A percentile compares a stretch with the other conserved stretches of the same genome.
Evolutionary conservation across 805 yeast species (phyloP).

Genomic region (Tetrapisispora fleetii): DNA sequence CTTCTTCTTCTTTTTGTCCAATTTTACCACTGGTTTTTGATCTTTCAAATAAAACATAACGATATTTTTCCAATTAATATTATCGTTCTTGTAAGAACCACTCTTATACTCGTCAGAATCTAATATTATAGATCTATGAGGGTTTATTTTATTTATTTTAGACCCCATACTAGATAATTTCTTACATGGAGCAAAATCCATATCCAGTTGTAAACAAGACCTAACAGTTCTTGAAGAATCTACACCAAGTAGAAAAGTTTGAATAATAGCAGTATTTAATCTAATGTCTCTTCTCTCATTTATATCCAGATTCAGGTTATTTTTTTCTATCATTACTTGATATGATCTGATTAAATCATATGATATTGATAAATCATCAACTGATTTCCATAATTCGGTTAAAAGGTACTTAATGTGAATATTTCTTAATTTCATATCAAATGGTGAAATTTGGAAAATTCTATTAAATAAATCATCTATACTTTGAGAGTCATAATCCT

Average conservation of each 20-base stretch:
- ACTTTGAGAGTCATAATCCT: conserved; percentile 13
- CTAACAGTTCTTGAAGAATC: conserved; percentile 43
- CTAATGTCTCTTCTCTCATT: conserved; percentile 22
- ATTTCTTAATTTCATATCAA: conserved; percentile 29
- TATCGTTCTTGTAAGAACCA: not conserved
- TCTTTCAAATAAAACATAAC: conserved; percentile 36
- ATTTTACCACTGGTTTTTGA: conserved; percentile 31
- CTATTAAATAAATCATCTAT: conserved; percentile 26
- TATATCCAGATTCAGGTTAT: conserved; percentile 17
- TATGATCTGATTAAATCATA: conserved; percentile 14
- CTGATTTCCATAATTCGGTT: conserved; percentile 17
- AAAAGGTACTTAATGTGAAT: conserved; percentile 14
- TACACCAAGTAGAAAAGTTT: conserved; percentile 43
- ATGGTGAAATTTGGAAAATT: conserved; percentile 36
- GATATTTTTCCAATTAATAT: conserved; percentile 25
- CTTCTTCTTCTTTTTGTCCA: conserved; percentile 2
- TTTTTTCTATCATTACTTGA: conserved; percentile 22
- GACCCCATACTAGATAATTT: conserved; percentile 43
- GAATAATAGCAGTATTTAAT: conserved; percentile 29
- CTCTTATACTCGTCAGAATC: conserved; percentile 34
- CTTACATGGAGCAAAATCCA: conserved; percentile 58
- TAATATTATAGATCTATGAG: conserved; percentile 34
- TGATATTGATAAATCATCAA: conserved; percentile 19
- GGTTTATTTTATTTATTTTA: conserved; percentile 30
- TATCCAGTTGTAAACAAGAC: conserved; percentile 67